Evolutionary conservation across 805 yeast species (phyloP), one percentile per base, ranked within the genome.

Genomic region (Barnettozyma wickerhamii): DNA sequence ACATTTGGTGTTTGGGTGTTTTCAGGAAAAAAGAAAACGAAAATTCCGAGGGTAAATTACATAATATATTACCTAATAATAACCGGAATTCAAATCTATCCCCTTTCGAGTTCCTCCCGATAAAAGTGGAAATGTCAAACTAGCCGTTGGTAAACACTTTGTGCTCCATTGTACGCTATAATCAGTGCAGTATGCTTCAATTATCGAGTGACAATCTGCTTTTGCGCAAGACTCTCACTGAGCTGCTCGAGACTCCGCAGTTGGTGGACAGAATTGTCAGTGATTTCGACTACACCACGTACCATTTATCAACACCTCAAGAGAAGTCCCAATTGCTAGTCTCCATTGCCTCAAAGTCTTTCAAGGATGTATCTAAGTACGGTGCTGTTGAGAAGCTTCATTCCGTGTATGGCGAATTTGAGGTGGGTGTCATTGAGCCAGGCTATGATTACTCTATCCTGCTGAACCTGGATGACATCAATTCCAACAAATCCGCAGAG

Each of bases 201-300:
- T 73, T 93, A 48, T 90, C 88, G 59, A 83, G 84, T 49, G 81
- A 84, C 59, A 93, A 93, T 58, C 71, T 89, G 40, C 75, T 95
- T 53, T 72, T 93, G 50, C 80, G 87, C 58, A 82, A 86, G 50
- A 80, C 96, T 2, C 72, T 93, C 49, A 74, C 79, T 26, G 95
- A 84, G 59, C 77, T 89, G 37, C 66, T 85, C 39, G 80, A 69
- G 18, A 66, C 62, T 19, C 72, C 76, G 3, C 60, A 73, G 36
- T 65, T 77, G 6, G 69, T 88, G 48, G 97, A 93, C 64, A 78
- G 97, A 62, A 80, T 91, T 47, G 77, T 93, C 48, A 82, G 95
- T 30, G 99, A 93, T 68, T 93, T 93, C 55, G 99, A 93, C 64
- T 88, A 88, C 66, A 95, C 96, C 37, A 85, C 93, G 23, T 90